Base-by-base conservation (phyloP, 345 rosid species). In the Gossypium rotundifolium region DNA sequence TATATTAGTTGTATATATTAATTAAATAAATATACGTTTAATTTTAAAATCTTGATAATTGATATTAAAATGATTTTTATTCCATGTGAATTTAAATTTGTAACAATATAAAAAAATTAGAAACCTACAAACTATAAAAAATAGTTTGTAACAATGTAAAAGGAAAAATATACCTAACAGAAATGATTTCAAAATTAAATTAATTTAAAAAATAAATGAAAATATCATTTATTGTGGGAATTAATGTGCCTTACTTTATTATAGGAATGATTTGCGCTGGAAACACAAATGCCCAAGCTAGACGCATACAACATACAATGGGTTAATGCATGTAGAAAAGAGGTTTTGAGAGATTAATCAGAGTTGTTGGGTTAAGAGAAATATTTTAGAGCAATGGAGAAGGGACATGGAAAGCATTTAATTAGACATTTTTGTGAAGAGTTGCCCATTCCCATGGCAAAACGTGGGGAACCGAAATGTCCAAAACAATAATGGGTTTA, bases 381-480 rank as follows among this genome's bases (percentile, higher is more conserved):
- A 55, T n/a, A 9, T 2, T 11, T 33, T 48, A 48, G 52, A 48
- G 40, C 18, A 64, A 40, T 10, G 16, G 49, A n/a, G 69, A 64
- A 64, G 44, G 23, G 79, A 66, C 63, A 38, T 1, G 49, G 13
- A 72, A 72, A 70, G 38, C 18, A 76, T 65, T 25, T 6, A 46
- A 74, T 25, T 7, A 20, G 62, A 67, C 38, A 22, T 23, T 9
- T 55, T 52, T 74, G 52, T 29, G 8, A 46, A 71, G 75, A 71
- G 74, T 61, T 75, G 76, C 68, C 76, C 77, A 75, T 77, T 54
- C 58, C 71, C 72, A 38, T 33, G 57, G 73, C 18, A 67, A 64
- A 79, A 83, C 83, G 87, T 88, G 91, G 85, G 87, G 84, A 83
- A 82, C 85, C 86, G 68, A 58, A 58, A 23, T 14, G 63, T 58